Percentiles rank a stretch among this genome's conserved stretches.
These are phyloP conservation scores for Turritis glabra DNA, from an alignment of 345 rosid genomes.

Conservation along the genomic window DNA sequence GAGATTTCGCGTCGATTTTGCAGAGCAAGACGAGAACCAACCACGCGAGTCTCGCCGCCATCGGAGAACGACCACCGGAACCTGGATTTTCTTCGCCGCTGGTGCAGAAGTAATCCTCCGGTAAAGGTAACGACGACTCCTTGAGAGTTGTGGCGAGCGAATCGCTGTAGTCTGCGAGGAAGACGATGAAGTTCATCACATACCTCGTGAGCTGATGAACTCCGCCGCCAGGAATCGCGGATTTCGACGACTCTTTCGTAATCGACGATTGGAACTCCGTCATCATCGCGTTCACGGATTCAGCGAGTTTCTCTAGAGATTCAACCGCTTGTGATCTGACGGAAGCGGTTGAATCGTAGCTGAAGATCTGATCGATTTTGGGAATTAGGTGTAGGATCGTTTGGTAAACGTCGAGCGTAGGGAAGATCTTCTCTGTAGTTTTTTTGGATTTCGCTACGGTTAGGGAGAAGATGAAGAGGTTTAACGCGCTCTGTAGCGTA, in stretches of 20 bases:
- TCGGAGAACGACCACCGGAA: slow-evolving; percentile 21
- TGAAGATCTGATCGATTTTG: slow-evolving; percentile 63
- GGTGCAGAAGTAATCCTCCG: slow-evolving; percentile 49
- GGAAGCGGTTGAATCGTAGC: slow-evolving; percentile 50
- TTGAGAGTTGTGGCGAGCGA: slow-evolving; percentile 50
- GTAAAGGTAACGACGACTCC: slow-evolving; percentile 58
- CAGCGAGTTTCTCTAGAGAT: slow-evolving; percentile 57
- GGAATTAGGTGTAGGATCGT: slow-evolving; percentile 58
- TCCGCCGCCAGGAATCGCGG: slow-evolving; percentile 67
- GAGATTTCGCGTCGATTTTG: slow-evolving; percentile 41
- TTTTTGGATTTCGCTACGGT: slow-evolving; percentile 61
- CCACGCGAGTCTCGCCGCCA: slow-evolving; percentile 36
- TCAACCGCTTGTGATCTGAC: slow-evolving; percentile 54
- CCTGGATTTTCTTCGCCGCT: slow-evolving; percentile 27
- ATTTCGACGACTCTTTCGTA: slow-evolving; percentile 61
- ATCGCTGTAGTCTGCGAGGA: slow-evolving; percentile 72
- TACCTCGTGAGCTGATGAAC: slow-evolving; percentile 85
- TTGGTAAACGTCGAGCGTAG: slow-evolving; percentile 70
- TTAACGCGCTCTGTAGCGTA: slow-evolving; percentile 52
- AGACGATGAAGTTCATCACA: slow-evolving; percentile 79
- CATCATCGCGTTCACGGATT: slow-evolving; percentile 54
- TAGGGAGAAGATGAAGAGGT: slow-evolving; percentile 67
- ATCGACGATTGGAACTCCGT: slow-evolving; percentile 67
- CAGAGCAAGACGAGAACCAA: slow-evolving; percentile 33
- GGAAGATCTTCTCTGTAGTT: slow-evolving; percentile 76